Evolutionary conservation across 2,329 filamentous ascomycete species (phyloP).

Genomic region (Penicillium brevicompactum): DNA sequence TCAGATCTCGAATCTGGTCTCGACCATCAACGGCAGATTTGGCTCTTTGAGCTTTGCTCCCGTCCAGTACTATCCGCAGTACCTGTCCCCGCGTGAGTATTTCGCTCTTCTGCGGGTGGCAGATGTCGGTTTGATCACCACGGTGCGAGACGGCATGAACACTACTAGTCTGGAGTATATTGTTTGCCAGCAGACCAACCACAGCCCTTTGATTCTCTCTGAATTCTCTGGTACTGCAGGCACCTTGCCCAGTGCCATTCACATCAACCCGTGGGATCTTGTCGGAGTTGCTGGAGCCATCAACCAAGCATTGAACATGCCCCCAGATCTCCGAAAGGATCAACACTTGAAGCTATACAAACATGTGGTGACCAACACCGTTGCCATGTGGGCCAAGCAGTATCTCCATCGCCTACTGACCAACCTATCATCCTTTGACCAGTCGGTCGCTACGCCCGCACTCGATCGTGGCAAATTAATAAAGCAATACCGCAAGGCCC

Average conservation of each 20-base stretch:
- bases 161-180: constrained; percentile 95
- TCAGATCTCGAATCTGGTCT: constrained; percentile 86
- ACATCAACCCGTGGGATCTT: constrained; percentile 96
- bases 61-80: constrained; percentile 93
- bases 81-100: constrained; percentile 86
- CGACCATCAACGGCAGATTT: constrained; percentile 87
- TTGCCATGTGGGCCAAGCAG: constrained; percentile 81
- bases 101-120: constrained; percentile 89
- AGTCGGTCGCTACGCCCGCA: constrained; percentile 74
- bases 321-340: constrained; percentile 62
- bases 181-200: constrained; percentile 82
- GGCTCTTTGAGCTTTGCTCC: constrained; percentile 87
- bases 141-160: constrained; percentile 96
- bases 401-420: constrained; percentile 78
- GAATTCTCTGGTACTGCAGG: constrained; percentile 95
- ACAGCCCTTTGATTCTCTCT: constrained; percentile 88
- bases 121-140: constrained; percentile 92
- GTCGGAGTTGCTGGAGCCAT: constrained; percentile 82
- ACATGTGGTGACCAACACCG: constrained; percentile 82
- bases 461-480: constrained; percentile 76
- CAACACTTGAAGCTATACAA: constrained; percentile 77
- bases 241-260: constrained; percentile 80
- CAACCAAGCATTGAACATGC: constrained; percentile 78
- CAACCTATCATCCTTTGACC: constrained; percentile 76
- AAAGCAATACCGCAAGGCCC: constrained; percentile 71